These are phyloP conservation scores for Monilinia laxa DNA, from an alignment of 2,329 filamentous ascomycete genomes.

Conservation along the genomic window DNA sequence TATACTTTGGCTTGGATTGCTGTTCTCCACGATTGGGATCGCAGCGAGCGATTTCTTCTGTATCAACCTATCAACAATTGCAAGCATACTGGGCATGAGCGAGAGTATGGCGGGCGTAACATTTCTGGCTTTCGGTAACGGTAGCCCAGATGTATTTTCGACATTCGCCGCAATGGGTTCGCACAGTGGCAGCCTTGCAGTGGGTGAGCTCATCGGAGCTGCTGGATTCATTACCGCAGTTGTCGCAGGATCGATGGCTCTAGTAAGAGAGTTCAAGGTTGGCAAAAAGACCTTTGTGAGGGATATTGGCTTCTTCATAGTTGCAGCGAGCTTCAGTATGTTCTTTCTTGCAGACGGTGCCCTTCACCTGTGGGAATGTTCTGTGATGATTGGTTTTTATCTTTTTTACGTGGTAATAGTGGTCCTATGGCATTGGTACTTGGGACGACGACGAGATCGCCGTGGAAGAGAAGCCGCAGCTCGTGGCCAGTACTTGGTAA, in stretches of 20 bases:
- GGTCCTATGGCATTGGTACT: constrained; percentile 88
- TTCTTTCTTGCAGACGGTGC: constrained; percentile 81
- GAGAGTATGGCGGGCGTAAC: constrained; percentile 96
- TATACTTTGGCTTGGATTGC: constrained; percentile 77
- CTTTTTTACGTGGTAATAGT: constrained; percentile 85
- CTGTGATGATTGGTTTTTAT: constrained; percentile 88
- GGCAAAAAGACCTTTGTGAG: constrained; percentile 85
- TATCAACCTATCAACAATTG: constrained; percentile 91
- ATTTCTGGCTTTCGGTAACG: constrained; percentile 94
- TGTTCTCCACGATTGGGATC: constrained; percentile 97
- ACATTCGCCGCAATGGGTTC: constrained; percentile 98
- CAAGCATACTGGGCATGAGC: constrained; percentile 84
- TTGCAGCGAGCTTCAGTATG: constrained; percentile 84
- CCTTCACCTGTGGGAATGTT: constrained; percentile 85
- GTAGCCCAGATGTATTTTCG: constrained; percentile 96
- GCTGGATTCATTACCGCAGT: constrained; percentile 96
- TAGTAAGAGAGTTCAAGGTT: constrained; percentile 93
- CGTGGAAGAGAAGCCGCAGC: constrained; percentile 68
- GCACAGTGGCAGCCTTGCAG: constrained; percentile 92
- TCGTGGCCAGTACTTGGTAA: constrained; percentile 69
- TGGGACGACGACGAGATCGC: constrained; percentile 59
- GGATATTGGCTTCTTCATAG: constrained; percentile 89
- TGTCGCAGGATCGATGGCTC: constrained; percentile 93
- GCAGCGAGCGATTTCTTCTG: constrained; percentile 98
- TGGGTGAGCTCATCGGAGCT: constrained; percentile 92